A percentile compares a stretch with the other conserved stretches of the same genome.
phyloP scores from a whole-genome alignment of 2,329 filamentous ascomycete species.

The Aspergillus pseudoterreus region DNA sequence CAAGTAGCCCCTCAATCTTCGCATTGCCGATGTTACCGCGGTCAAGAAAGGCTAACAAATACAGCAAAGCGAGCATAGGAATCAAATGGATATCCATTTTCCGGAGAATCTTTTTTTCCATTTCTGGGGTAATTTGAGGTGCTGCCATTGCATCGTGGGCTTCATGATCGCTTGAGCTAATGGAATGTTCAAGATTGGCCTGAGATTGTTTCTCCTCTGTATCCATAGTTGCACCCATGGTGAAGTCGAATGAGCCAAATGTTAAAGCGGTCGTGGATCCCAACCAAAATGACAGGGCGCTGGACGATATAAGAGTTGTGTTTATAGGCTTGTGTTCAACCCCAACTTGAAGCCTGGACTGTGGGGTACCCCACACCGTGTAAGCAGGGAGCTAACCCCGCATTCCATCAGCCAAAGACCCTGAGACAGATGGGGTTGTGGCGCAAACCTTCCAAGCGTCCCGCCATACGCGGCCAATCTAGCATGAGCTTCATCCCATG shows the following conservation, averaged over 20 bases:
- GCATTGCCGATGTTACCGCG: slow-evolving; percentile 36
- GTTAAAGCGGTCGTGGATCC: no score
- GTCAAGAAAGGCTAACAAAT: slow-evolving; percentile 31
- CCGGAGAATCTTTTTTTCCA: slow-evolving; percentile 19
- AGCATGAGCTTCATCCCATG: neutral
- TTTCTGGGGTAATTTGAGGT: neutral
- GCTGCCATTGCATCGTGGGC: neutral
- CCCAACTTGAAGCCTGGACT: neutral
- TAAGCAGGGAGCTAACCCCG: neutral
- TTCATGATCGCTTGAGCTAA: neutral
- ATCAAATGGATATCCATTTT: slow-evolving; percentile 27
- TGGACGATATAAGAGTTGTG: neutral
- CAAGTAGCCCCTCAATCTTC: slow-evolving; percentile 28
- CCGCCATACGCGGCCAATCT: neutral
- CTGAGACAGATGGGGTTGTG: neutral
- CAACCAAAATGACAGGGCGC: no score
- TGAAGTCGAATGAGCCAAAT: neutral
- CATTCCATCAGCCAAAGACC: neutral
- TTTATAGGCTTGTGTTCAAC: neutral
- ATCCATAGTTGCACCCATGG: neutral
- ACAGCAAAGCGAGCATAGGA: slow-evolving; percentile 25
- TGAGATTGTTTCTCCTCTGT: neutral
- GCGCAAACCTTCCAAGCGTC: neutral
- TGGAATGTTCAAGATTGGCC: neutral
- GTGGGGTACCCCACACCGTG: neutral